Conservation (phyloP, 2,329 filamentous ascomycete genomes). For the Magnaporthiopsis rhizophila region DNA sequence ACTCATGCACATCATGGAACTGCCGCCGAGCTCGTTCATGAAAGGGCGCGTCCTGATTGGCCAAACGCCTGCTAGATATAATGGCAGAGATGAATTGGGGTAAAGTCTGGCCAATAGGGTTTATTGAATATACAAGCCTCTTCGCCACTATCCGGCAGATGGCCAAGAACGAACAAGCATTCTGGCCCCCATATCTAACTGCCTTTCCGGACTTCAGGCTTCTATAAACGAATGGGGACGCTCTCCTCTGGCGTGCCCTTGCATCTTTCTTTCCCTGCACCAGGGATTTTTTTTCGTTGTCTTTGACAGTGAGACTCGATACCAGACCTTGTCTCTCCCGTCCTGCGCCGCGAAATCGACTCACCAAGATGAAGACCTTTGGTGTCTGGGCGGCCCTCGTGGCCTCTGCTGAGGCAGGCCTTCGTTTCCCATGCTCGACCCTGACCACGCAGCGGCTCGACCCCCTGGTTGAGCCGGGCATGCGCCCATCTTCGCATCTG, state of each 20-base stretch:
- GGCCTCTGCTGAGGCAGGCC: conserved; percentile 16
- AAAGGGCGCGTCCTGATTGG: no score
- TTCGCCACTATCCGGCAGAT: background rate
- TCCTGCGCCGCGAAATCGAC: background rate
- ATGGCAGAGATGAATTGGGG: background rate
- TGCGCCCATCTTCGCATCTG: conserved; percentile 15
- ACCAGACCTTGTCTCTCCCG: background rate
- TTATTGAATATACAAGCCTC: background rate
- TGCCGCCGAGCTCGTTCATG: background rate
- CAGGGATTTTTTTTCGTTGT: background rate
- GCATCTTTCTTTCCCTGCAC: background rate
- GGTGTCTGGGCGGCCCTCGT: conserved; percentile 10
- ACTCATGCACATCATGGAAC: background rate
- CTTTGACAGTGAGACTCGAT: background rate
- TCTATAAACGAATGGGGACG: background rate
- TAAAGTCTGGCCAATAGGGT: background rate
- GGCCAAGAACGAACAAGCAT: background rate
- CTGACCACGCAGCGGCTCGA: conserved; percentile 20
- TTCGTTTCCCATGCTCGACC: conserved; percentile 21
- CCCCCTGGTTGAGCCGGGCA: conserved; percentile 16
- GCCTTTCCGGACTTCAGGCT: background rate
- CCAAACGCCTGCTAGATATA: no score
- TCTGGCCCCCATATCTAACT: no score
- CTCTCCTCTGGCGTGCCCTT: background rate
- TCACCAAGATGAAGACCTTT: conserved; percentile 14